These are phyloP conservation scores for Penstemon barbatus DNA, from an alignment of 257 asterid species.

Conservation along the genomic window DNA sequence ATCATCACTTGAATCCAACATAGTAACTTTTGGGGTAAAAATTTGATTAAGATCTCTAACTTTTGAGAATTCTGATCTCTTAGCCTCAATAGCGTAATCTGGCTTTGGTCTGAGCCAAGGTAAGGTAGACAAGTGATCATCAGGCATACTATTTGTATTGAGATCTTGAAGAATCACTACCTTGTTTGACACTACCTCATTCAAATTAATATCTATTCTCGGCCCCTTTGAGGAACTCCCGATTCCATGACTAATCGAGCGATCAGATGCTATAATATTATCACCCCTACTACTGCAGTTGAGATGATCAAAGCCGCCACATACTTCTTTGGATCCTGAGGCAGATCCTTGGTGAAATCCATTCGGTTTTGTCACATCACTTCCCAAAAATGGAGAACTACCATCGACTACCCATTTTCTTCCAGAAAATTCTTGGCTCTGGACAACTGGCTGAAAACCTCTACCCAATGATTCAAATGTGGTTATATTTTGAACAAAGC, in stretches of 20 bases:
- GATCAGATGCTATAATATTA: constrained; percentile 6
- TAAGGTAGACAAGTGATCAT: constrained; percentile 39
- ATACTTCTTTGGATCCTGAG: constrained; percentile 50
- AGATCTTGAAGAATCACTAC: constrained; percentile 40
- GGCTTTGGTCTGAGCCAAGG: constrained; percentile 80
- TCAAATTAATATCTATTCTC: constrained; percentile 61
- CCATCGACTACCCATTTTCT: constrained; percentile 55
- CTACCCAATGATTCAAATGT: constrained; percentile 45
- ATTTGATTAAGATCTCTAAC: constrained; percentile 56
- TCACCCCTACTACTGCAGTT: constrained; percentile 32
- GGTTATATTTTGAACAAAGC: constrained; percentile 52
- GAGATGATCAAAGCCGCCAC: constrained; percentile 36
- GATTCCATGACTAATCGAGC: constrained; percentile 30
- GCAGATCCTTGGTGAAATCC: constrained; percentile 67
- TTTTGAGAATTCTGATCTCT: constrained; percentile 31
- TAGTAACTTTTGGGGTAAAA: constrained; percentile 25
- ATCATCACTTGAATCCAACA: constrained; percentile 29
- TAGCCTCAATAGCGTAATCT: constrained; percentile 28
- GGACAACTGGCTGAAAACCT: constrained; percentile 38
- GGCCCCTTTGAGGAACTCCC: constrained; percentile 25
- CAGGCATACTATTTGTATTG: constrained; percentile 38
- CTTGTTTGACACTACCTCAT: constrained; percentile 52
- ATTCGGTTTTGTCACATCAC: constrained; percentile 32
- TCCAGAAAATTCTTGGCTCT: constrained; percentile 40
- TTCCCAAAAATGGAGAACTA: constrained; percentile 33